phyloP scores from a whole-genome alignment of 2,329 filamentous ascomycete genomes.

The Uncinocarpus reesii region DNA sequence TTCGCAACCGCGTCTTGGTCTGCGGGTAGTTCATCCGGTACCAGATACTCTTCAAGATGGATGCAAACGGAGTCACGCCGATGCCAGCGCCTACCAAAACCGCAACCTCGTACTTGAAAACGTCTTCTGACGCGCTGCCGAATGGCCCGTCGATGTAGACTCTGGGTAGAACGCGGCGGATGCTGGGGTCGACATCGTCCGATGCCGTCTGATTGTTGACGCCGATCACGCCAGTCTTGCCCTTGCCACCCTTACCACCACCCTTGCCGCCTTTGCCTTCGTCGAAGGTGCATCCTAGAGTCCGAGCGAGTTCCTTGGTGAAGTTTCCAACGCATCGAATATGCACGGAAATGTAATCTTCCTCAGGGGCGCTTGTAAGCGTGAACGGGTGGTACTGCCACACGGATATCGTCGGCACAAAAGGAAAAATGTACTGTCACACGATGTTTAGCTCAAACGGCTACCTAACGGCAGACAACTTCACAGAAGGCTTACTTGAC shows the following conservation, averaged over 20 bases:
- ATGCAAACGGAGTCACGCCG: constrained; percentile 44
- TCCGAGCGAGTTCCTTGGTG: constrained; percentile 57
- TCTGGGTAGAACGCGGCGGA: constrained; percentile 63
- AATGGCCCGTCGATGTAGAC: constrained; percentile 80
- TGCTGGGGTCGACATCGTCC: constrained; percentile 54
- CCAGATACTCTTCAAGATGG: constrained; percentile 70
- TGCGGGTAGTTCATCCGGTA: constrained; percentile 84
- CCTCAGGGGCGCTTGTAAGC: constrained; percentile 74
- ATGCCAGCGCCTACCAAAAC: constrained; percentile 44
- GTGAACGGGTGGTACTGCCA: constrained; percentile 89
- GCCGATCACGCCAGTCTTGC: constrained; percentile 56
- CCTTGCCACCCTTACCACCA: constrained; percentile 31
- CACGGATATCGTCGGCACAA: constrained; percentile 72
- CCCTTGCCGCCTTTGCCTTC: constrained; percentile 30
- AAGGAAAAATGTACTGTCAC: constrained; percentile 67
- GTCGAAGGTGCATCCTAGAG: constrained; percentile 66
- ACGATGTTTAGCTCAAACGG: neutral
- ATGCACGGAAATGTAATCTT: constrained; percentile 82
- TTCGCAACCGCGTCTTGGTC: constrained; percentile 61
- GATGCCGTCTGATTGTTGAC: constrained; percentile 48
- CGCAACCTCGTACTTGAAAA: constrained; percentile 53
- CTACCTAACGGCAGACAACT: neutral
- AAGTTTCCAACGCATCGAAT: constrained; percentile 76
- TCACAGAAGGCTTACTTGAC: constrained; percentile 41
- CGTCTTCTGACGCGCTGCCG: constrained; percentile 74